Percentiles rank a stretch among this genome's conserved stretches.
Evolutionary conservation across 2,329 filamentous ascomycete species (phyloP).

Genomic region (Fusarium sp.): DNA sequence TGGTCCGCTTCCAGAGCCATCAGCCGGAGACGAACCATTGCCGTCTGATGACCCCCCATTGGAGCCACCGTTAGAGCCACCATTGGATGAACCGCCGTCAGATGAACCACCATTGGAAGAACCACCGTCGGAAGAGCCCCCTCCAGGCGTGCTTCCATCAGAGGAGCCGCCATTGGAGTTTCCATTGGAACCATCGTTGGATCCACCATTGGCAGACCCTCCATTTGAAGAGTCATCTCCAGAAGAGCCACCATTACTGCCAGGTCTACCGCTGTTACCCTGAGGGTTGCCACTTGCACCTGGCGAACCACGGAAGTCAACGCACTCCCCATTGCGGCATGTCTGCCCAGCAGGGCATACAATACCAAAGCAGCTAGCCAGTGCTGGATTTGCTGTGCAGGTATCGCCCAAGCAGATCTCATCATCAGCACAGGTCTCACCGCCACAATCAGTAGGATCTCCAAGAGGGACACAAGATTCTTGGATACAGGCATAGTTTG

Average conservation of each 20-base stretch:
- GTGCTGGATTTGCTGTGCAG: slow-evolving; percentile 6
- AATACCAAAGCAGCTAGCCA: slow-evolving; percentile 6
- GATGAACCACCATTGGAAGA: neutral
- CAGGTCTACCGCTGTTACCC: neutral
- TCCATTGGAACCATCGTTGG: neutral
- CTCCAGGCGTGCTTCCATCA: neutral
- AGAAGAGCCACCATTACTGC: neutral
- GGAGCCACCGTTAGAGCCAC: neutral
- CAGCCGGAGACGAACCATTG: neutral
- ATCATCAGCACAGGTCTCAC: slow-evolving; percentile 3
- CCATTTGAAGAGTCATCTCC: neutral
- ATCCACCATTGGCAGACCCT: neutral
- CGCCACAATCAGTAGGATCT: slow-evolving; percentile 21
- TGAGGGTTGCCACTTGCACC: neutral
- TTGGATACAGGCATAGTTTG: slow-evolving; percentile 25
- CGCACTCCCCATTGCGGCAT: slow-evolving; percentile 15
- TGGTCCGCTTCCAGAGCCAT: neutral
- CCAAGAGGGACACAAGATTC: slow-evolving; percentile 19
- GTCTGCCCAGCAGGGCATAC: slow-evolving; percentile 1
- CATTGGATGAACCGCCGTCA: neutral
- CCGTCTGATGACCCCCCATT: neutral
- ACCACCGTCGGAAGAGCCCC: neutral
- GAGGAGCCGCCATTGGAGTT: neutral
- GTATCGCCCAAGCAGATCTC: slow-evolving; percentile 25
- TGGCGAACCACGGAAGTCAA: neutral